Evolutionary conservation across 1,284 basidiomycete species (phyloP).

Genomic region (Boletus smithii): DNA sequence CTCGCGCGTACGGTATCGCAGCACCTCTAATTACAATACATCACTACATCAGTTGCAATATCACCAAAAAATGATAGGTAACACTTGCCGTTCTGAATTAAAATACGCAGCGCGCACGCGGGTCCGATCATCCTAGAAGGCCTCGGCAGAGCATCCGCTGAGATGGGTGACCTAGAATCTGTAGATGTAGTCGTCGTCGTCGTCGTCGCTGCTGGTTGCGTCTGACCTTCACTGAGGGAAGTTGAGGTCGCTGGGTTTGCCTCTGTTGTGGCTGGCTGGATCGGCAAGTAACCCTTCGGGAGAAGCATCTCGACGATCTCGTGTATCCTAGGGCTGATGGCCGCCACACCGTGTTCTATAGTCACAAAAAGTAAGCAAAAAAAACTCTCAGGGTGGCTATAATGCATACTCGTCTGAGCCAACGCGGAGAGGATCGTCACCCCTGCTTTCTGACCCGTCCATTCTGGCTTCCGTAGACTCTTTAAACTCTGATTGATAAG

Average conservation of each 20-base stretch:
- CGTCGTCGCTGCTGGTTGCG: not conserved
- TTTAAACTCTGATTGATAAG: slow-evolving; percentile 3
- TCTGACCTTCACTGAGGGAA: not conserved
- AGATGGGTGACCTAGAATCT: not conserved
- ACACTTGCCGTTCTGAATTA: slow-evolving; percentile 10
- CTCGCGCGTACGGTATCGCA: not conserved
- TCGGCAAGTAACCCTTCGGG: not conserved
- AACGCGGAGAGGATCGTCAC: slow-evolving; percentile 10
- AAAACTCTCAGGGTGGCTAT: not conserved
- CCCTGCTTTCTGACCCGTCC: slow-evolving; percentile 10
- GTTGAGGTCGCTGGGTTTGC: not conserved
- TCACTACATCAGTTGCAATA: not conserved
- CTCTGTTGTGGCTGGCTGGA: not conserved
- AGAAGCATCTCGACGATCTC: slow-evolving; percentile 12
- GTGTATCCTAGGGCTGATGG: not conserved
- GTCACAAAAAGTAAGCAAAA: not conserved
- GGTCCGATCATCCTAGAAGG: slow-evolving; percentile 18
- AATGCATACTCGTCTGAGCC: slow-evolving; percentile 9
- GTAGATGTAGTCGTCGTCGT: not conserved
- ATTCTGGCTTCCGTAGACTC: not conserved
- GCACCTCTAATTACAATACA: not conserved
- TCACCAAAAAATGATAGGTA: not conserved
- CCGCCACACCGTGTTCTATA: slow-evolving; percentile 4
- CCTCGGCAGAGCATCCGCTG: not conserved
- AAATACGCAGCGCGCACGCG: slow-evolving; percentile 12